Evolutionary conservation across 75 land plant species (phyloP), one percentile per base, ranked within the genome.

Genomic region (Pinus albicaulis): DNA sequence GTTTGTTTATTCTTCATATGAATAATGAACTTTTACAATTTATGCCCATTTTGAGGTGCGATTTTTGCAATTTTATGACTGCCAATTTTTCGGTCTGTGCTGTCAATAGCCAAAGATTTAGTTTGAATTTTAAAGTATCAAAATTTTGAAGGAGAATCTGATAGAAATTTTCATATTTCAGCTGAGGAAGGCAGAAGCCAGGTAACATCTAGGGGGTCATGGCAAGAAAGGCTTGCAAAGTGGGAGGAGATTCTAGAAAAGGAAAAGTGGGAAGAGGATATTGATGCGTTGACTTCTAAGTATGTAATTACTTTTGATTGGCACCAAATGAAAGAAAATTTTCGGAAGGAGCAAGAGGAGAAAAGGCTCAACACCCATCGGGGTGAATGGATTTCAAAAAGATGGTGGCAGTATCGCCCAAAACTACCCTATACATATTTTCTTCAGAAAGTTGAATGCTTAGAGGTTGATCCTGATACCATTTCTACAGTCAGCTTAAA

Each of bases 381-480:
- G 64, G 98, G 92, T 34, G 76, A 84, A 52, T 92, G 98, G 93
- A 89, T 94, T 55, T 74, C 98, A 28, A 95, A 89, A 75, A 89
- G 93, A 77, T 97, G 99, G 99, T 97, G 99, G 99, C 89, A 83
- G 28, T 94, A 92, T 77, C 89, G 98, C 68, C 99, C 99, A 80
- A 97, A 92, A 71, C 78, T 97, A 59, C 99, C 99, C 19, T 97
- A 97, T 71, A 89, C 86, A 13, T 92, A 90, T 81, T 92, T 97
- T 69, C 85, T 97, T 74, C 62, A 82, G 12, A 97, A 97, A 78
- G 88, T 97, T 41, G 92, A 94, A 80, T 73, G 56, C 71, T 82
- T 90, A 63, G 95, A 97, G 95, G 99, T 93, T 93, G 77, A 68
- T 28, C 17, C n/a, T 77, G 26, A 15, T 38, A 11, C 56, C 22